These are phyloP conservation scores for Alternaria gaisen DNA, from an alignment of 2,329 filamentous ascomycete genomes.

Conservation along the genomic window DNA sequence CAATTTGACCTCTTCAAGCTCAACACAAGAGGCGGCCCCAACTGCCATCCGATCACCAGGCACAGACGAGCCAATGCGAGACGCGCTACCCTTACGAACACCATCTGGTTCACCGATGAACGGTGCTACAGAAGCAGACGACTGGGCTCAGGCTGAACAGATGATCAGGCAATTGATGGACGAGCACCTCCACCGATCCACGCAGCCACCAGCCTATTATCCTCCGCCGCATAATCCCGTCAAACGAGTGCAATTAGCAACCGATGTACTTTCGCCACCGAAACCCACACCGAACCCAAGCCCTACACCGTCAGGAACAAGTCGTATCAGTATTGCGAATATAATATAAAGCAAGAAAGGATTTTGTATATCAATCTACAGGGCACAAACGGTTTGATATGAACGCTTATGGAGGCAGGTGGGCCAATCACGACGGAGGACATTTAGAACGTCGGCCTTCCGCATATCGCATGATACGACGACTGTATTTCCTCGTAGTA, in stretches of 20 bases:
- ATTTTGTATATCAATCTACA: neutral
- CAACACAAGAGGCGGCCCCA: constrained; percentile 15
- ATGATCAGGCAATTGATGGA: constrained; percentile 65
- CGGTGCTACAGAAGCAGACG: constrained; percentile 75
- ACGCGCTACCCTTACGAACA: constrained; percentile 59
- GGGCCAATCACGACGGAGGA: neutral
- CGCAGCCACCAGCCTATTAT: constrained; percentile 44
- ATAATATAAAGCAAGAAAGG: constrained; percentile 46
- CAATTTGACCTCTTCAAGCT: constrained; percentile 46
- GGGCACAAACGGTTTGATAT: neutral
- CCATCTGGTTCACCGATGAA: constrained; percentile 63
- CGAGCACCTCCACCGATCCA: constrained; percentile 52
- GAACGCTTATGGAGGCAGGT: neutral
- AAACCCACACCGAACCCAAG: constrained; percentile 30
- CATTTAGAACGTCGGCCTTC: neutral
- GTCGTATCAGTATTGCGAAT: constrained; percentile 56
- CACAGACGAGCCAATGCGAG: constrained; percentile 40
- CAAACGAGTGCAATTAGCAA: constrained; percentile 49
- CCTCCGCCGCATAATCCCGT: constrained; percentile 49
- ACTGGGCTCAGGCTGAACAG: constrained; percentile 79
- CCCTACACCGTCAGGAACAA: constrained; percentile 52
- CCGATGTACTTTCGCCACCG: constrained; percentile 30
- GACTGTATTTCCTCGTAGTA: neutral
- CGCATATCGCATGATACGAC: neutral
- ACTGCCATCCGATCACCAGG: constrained; percentile 26